Base-by-base conservation (phyloP, 345 rosid genomes). In the Hevea brasiliensis region DNA sequence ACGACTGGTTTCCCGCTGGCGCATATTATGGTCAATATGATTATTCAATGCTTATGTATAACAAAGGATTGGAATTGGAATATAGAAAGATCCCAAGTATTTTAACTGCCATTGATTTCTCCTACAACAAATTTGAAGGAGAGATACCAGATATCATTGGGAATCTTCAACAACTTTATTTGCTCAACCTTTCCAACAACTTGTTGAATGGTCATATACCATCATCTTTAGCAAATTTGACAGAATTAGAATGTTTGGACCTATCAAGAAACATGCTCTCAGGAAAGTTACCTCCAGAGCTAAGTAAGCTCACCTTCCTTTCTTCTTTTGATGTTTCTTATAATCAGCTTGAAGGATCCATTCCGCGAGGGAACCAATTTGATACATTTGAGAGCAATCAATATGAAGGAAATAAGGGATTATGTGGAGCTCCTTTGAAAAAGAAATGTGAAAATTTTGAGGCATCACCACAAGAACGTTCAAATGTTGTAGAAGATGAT, bases 401-500 rank as follows among this genome's bases (percentile, higher is more conserved):
- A 47, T 47, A n/a, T 47, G 51, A 47, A 2, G 51, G 17, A 15
- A 45, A 45, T 11, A 2, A 2, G 12, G 48, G 12, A 9, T 44
- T 44, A 44, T 44, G 48, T 8, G 48, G 48, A 44, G 48, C 48
- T 44, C 1, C 10, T 7, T 60, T 77, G 59, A 41, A 45, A 0
- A 72, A 35, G 71, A 35, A 54, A 55, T 84, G 84, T 48, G 72
- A 40, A n/a, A 26, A 24, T 6, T 26, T 17, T 10, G 10, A 51
- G 11, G 17, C 3, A 3, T 14, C 24, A 10, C n/a, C n/a, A n/a
- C n/a, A n/a, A n/a, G n/a, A n/a, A n/a, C n/a, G n/a, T n/a, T n/a
- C n/a, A n/a, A n/a, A n/a, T n/a, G n/a, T n/a, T n/a, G n/a, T n/a
- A n/a, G n/a, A n/a, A n/a, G n/a, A n/a, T n/a, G n/a, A n/a, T n/a